Evolutionary conservation across 129 eudicot species (phyloP).

Genomic region (Kitagawia praeruptora): DNA sequence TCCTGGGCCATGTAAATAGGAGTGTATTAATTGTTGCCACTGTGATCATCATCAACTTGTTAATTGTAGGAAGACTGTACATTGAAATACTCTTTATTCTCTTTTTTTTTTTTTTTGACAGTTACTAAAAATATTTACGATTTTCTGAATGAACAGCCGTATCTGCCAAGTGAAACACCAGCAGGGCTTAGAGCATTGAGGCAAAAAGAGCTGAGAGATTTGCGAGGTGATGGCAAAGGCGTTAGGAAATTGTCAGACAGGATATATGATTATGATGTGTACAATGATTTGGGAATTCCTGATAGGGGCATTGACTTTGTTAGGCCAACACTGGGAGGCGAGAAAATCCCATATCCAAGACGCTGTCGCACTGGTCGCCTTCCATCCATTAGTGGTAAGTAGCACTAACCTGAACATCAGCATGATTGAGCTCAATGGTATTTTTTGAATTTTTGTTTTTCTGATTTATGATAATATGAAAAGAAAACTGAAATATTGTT

Average conservation of each 20-base stretch:
- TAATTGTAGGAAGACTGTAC: constrained; percentile 1
- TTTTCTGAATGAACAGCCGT: constrained; percentile 49
- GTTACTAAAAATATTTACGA: background rate
- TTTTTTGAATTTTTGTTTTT: background rate
- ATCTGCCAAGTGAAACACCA: constrained; percentile 86
- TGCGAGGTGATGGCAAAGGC: constrained; percentile 84
- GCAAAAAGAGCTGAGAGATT: constrained; percentile 67
- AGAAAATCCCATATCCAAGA: constrained; percentile 71
- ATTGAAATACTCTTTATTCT: background rate
- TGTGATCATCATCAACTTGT: background rate
- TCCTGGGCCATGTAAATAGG: background rate
- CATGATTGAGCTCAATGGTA: background rate
- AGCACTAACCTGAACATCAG: background rate
- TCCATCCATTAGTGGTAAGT: constrained; percentile 67
- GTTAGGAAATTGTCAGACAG: constrained; percentile 68
- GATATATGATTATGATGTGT: constrained; percentile 66
- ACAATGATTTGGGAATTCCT: constrained; percentile 89
- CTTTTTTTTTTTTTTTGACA: background rate
- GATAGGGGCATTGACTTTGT: constrained; percentile 65
- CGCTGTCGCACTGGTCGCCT: constrained; percentile 93
- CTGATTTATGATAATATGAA: background rate
- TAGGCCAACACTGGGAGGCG: constrained; percentile 81
- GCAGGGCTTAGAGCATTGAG: constrained; percentile 68
- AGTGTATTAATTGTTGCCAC: background rate
- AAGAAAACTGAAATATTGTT: background rate